phyloP scores from a whole-genome alignment of 805 yeast species.

The Yamadazyma kitorensis region DNA sequence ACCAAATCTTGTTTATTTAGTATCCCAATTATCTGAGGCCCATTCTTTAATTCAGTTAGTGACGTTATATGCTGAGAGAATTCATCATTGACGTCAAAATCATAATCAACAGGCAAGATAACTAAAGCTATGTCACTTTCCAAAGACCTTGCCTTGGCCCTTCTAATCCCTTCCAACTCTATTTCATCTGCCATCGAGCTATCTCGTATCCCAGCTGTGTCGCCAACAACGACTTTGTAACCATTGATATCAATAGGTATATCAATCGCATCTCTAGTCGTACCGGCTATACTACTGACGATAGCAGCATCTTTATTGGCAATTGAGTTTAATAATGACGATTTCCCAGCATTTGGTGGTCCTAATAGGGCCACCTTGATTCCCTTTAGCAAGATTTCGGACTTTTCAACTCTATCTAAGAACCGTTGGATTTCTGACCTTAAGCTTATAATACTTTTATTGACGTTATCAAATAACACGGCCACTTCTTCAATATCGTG shows the following conservation, averaged over 20 bases:
- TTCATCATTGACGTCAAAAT: slow-evolving; percentile 26
- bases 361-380: slow-evolving; percentile 74
- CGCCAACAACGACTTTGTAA: slow-evolving; percentile 78
- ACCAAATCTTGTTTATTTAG: slow-evolving; percentile 62
- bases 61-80: slow-evolving; percentile 36
- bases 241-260: slow-evolving; percentile 81
- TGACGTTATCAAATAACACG: slow-evolving; percentile 51
- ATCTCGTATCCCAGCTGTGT: slow-evolving; percentile 87
- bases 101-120: slow-evolving; percentile 50
- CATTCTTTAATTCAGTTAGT: slow-evolving; percentile 19
- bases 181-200: slow-evolving; percentile 49
- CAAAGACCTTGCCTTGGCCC: slow-evolving; percentile 62
- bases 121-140: slow-evolving; percentile 69
- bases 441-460: slow-evolving; percentile 38
- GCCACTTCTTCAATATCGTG: slow-evolving; percentile 71
- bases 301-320: slow-evolving; percentile 83
- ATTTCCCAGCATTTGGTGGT: slow-evolving; percentile 96
- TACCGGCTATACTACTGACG: slow-evolving; percentile 89
- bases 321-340: slow-evolving; percentile 75
- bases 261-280: slow-evolving; percentile 87
- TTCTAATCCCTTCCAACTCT: slow-evolving; percentile 75
- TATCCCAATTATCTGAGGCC: slow-evolving; percentile 40
- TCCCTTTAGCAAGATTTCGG: slow-evolving; percentile 69
- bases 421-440: slow-evolving; percentile 44
- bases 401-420: slow-evolving; percentile 46